phyloP scores from a whole-genome alignment of 2,329 filamentous ascomycete genomes.

The Cladosporium cucumerinum region DNA sequence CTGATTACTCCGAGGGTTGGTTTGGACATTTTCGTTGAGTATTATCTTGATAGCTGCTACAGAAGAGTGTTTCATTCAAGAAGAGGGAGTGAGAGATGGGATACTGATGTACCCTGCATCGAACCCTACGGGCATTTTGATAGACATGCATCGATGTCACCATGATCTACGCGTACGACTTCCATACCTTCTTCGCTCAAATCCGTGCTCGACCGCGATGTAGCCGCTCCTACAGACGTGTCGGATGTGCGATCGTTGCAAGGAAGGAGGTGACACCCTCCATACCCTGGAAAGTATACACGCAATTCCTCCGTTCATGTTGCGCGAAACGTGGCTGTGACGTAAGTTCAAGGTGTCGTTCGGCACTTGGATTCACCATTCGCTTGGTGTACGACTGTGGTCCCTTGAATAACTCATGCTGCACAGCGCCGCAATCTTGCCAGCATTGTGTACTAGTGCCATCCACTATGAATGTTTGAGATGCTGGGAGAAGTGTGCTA shows the following conservation, averaged over 20 bases:
- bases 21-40: background rate
- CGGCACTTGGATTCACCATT: background rate
- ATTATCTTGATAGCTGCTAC: too few relatives aligned
- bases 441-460: too few relatives aligned
- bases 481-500: too few relatives aligned
- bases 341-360: background rate
- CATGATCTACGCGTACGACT: background rate
- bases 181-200: background rate
- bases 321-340: background rate
- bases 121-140: background rate
- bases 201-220: background rate
- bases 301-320: background rate
- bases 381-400: too few relatives aligned
- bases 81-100: background rate
- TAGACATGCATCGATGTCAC: background rate
- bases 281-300: background rate
- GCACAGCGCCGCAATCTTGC: too few relatives aligned
- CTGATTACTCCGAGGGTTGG: slow-evolving; percentile 36
- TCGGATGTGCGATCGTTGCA: background rate
- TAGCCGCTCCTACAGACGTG: background rate
- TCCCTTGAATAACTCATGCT: too few relatives aligned
- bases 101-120: too few relatives aligned
- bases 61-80: too few relatives aligned
- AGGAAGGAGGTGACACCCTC: background rate
- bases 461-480: too few relatives aligned